phyloP scores from a whole-genome alignment of 2,329 filamentous ascomycete genomes.

The Mycogone perniciosa region DNA sequence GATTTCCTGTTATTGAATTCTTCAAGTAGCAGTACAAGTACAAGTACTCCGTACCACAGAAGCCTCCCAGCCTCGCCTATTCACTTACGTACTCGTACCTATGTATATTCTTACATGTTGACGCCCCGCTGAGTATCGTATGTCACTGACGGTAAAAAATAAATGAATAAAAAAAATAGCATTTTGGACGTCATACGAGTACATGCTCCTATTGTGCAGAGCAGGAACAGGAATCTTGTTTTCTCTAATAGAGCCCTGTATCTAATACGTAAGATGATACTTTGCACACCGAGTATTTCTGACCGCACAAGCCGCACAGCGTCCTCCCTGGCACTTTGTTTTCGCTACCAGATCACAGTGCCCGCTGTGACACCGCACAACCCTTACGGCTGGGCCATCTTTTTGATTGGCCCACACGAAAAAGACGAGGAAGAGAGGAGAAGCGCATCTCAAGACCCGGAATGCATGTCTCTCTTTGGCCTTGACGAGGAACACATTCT shows the following conservation, averaged over 20 bases:
- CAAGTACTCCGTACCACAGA: not conserved
- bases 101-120: no score
- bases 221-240: not conserved
- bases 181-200: no score
- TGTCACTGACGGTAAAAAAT: no score
- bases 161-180: no score
- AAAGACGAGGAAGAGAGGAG: slow-evolving; percentile 1
- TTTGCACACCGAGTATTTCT: not conserved
- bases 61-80: not conserved
- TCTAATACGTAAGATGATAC: not conserved
- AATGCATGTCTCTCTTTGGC: no score
- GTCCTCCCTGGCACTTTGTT: not conserved
- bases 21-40: not conserved
- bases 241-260: not conserved
- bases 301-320: not conserved
- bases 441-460: not conserved
- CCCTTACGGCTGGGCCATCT: not conserved
- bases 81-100: not conserved
- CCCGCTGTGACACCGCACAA: slow-evolving; percentile 7
- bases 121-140: no score
- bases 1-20: slow-evolving; percentile 12
- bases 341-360: slow-evolving; percentile 6
- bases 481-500: no score
- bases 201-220: no score
- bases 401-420: not conserved